Percentiles rank a stretch among this genome's conserved stretches.
phyloP scores from a whole-genome alignment of 768 basidiomycete species.

The Podaxis sp. region DNA sequence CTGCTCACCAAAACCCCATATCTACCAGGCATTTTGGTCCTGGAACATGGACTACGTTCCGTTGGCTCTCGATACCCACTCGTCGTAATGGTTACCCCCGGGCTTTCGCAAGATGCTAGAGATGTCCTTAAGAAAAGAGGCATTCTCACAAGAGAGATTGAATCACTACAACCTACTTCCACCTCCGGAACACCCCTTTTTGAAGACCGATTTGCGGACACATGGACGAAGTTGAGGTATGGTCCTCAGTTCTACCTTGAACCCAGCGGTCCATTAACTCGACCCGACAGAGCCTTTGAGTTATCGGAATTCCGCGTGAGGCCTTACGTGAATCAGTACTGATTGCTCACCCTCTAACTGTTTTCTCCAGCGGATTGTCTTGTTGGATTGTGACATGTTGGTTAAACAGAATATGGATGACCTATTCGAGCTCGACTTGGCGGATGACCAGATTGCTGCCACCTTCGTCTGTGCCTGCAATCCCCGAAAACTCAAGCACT shows the following conservation, averaged over 20 bases:
- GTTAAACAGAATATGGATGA: constrained; percentile 81
- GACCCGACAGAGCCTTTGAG: constrained; percentile 50
- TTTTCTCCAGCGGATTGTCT: constrained; percentile 59
- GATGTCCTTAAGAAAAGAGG: constrained; percentile 50
- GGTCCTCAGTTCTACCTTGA: background rate
- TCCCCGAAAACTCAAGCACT: constrained; percentile 78
- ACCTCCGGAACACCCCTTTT: constrained; percentile 34
- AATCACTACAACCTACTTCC: constrained; percentile 50
- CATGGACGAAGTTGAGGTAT: constrained; percentile 69
- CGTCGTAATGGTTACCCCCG: constrained; percentile 71
- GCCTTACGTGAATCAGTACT: background rate
- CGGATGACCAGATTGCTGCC: constrained; percentile 77
- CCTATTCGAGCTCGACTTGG: constrained; percentile 57
- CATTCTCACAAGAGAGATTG: constrained; percentile 59
- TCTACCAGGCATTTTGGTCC: constrained; percentile 59
- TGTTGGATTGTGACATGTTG: constrained; percentile 90
- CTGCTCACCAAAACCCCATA: constrained; percentile 75
- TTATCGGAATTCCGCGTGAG: constrained; percentile 65
- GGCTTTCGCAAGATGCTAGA: constrained; percentile 48
- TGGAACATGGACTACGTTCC: constrained; percentile 51
- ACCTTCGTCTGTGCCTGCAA: constrained; percentile 94
- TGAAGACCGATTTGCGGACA: constrained; percentile 61
- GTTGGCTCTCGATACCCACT: constrained; percentile 71
- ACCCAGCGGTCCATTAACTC: constrained; percentile 1
- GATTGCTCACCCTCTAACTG: background rate